These are phyloP conservation scores for Pseudopithomyces chartarum DNA, from an alignment of 2,329 filamentous ascomycete species.

Conservation along the genomic window DNA sequence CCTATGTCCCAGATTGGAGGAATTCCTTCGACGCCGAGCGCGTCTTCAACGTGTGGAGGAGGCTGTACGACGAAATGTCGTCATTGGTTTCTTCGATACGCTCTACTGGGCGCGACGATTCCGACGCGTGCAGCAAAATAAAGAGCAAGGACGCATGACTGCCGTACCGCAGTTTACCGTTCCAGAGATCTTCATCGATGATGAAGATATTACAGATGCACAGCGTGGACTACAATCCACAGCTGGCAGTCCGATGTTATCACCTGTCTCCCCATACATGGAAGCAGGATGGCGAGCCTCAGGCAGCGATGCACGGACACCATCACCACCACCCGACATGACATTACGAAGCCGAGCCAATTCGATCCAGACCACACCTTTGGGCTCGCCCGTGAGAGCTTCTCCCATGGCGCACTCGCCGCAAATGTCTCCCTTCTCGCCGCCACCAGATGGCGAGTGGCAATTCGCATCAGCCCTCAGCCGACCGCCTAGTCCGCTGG, in stretches of 20 bases:
- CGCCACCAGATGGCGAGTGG: constrained; percentile 46
- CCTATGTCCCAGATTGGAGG: constrained; percentile 70
- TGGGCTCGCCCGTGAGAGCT: constrained; percentile 37
- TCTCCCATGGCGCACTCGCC: constrained; percentile 26
- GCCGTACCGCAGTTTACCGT: constrained; percentile 79
- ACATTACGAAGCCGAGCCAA: constrained; percentile 41
- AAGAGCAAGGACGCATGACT: constrained; percentile 74
- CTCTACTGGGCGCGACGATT: constrained; percentile 86
- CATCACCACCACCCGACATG: constrained; percentile 38
- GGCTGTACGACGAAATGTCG: constrained; percentile 85
- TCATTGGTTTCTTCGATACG: constrained; percentile 95
- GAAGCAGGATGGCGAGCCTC: constrained; percentile 32
- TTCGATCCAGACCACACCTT: constrained; percentile 46
- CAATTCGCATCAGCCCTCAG: constrained; percentile 52
- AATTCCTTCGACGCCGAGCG: constrained; percentile 88
- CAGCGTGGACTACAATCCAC: constrained; percentile 43
- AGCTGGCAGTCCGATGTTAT: constrained; percentile 40
- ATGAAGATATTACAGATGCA: constrained; percentile 63
- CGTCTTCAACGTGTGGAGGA: constrained; percentile 93
- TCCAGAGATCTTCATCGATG: constrained; percentile 88
- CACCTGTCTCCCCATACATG: constrained; percentile 33
- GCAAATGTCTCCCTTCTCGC: constrained; percentile 35
- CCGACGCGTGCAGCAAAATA: constrained; percentile 73
- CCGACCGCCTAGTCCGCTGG: constrained; percentile 44
- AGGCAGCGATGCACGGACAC: constrained; percentile 28